Base-by-base conservation (phyloP, 2,329 filamentous ascomycete species). In the Nemania sp. region DNA sequence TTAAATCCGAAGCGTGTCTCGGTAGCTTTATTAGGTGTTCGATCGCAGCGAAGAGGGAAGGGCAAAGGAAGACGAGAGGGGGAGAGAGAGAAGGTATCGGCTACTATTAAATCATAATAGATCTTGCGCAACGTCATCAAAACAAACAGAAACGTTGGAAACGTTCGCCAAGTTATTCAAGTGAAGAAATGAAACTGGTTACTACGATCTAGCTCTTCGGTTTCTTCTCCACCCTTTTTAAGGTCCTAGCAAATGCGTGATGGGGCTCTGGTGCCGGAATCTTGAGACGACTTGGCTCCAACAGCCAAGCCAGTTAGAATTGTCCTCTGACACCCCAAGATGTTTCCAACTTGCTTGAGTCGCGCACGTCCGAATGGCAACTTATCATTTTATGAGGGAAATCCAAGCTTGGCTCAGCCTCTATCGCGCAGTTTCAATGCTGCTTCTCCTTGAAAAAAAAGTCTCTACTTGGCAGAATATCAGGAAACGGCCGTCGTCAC, bases 211-310 rank as follows among this genome's bases (percentile, higher is more conserved):
- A 22, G 24, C 35, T 62, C 53, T 47, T 13, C 24, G 2, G 11
- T 20, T 61, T 55, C 15, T 15, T 26, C 24, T 22, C 43, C 35
- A 13, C 54, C 54, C 38, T 7, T n/a, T 49, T 2, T 41, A 27
- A 38, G 20, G 38, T 55, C 66, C 69, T 68, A 60, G 66, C 56
- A 41, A n/a, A 52, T 72, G 65, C 67, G 70, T 66, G 52, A 65
- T 63, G 26, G 32, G 59, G 64, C 54, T 27, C 53, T 45, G 52
- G 52, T 55, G 61, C 62, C 54, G 62, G 51, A 61, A 29, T 67
- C 62, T 62, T 66, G 72, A 72, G 69, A 73, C 73, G 58, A 75
- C 73, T 74, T 75, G 70, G 69, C 72, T 74, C 54, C 51, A 20
- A 66, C 66, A 73, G 73, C 73, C 73, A 75, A 75, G 73, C 63